Conservation (phyloP, 345 rosid species). For the Salix purpurea region DNA sequence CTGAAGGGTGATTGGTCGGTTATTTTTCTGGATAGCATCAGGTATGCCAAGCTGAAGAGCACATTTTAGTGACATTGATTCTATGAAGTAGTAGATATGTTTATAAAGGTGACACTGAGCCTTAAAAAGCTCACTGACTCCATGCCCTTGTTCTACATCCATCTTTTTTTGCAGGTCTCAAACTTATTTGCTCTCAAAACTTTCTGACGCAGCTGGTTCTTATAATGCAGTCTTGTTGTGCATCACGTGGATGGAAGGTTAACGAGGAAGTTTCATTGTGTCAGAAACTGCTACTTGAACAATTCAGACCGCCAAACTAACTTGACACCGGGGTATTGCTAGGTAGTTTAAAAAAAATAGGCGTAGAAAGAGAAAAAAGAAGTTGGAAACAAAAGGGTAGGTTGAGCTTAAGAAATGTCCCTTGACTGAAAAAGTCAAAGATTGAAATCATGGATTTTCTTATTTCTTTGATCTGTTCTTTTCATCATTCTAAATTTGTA, state of each 20-base stretch:
- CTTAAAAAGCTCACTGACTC: constrained; percentile 7
- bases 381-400: not conserved
- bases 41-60: constrained; percentile 20
- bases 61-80: constrained; percentile 23
- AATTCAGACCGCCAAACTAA: not conserved
- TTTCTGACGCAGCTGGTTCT: not conserved
- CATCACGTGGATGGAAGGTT: no score
- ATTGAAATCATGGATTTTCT: not conserved
- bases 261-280: constrained; percentile 6
- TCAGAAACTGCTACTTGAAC: not conserved
- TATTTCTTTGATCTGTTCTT: not conserved
- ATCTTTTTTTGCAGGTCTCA: not conserved
- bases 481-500: not conserved
- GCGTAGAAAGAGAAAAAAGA: not conserved
- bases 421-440: not conserved
- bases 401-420: not conserved
- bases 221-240: not conserved
- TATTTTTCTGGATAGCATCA: constrained; percentile 7
- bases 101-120: constrained; percentile 18
- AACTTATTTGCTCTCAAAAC: not conserved
- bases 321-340: not conserved
- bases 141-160: constrained; percentile 8
- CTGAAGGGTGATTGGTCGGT: constrained; percentile 8
- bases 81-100: constrained; percentile 13
- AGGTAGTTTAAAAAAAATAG: not conserved